Percentiles rank a stretch among this genome's conserved stretches.
Evolutionary conservation across 495 filamentous ascomycete species (phyloP).

Genomic region (Penicillium cataractarum): DNA sequence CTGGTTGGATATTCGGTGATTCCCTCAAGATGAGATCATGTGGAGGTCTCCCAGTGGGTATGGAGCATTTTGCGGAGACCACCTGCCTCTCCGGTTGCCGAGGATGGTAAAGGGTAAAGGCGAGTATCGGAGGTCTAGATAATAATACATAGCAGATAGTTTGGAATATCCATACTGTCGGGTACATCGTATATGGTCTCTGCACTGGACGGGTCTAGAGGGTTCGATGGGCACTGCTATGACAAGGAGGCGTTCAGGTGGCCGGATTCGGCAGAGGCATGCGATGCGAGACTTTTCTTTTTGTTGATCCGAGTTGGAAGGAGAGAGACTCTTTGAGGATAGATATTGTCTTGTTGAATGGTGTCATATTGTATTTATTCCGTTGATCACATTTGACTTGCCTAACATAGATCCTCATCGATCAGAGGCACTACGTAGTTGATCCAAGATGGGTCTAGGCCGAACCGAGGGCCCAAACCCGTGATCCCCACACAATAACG

Average conservation of each 20-base stretch:
- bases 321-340: neutral
- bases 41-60: constrained; percentile 4
- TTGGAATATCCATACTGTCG: neutral
- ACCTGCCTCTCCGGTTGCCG: neutral
- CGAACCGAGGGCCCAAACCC: constrained; percentile 16
- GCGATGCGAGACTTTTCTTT: neutral
- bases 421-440: neutral
- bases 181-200: neutral
- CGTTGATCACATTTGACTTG: too few species aligned
- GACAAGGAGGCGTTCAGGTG: constrained; percentile 8
- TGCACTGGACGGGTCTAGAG: neutral
- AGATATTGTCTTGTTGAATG: neutral
- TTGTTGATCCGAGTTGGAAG: neutral
- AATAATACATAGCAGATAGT: neutral
- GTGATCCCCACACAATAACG: constrained; percentile 31
- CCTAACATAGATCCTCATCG: too few species aligned
- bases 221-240: constrained; percentile 5
- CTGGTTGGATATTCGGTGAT: neutral
- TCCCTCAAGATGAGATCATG: constrained; percentile 3
- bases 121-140: neutral
- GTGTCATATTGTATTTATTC: neutral
- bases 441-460: neutral
- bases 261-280: constrained; percentile 2
- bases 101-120: neutral
- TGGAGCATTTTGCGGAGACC: neutral